Percentiles rank a stretch among this genome's conserved stretches.
These are phyloP conservation scores for Pythium coloratum DNA, from an alignment of 352 stramenopile genomes.

Conservation along the genomic window DNA sequence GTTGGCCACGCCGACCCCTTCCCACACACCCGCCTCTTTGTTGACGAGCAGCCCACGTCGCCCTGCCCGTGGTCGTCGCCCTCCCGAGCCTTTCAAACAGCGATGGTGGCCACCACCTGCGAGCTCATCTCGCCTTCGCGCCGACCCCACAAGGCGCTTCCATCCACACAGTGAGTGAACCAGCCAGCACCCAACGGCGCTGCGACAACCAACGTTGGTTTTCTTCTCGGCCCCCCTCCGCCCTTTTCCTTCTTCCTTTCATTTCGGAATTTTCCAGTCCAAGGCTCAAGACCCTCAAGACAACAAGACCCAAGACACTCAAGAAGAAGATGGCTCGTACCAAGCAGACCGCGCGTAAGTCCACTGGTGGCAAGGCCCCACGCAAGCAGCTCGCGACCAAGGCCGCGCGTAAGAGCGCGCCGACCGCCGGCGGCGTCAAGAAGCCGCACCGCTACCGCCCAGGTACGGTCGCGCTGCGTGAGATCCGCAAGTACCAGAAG, in stretches of 20 bases:
- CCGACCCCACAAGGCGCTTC: constrained; percentile 17
- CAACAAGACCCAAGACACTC: neutral
- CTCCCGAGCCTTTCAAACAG: constrained; percentile 24
- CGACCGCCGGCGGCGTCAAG: constrained; percentile 82
- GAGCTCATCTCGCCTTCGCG: constrained; percentile 23
- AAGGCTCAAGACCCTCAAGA: constrained; percentile 24
- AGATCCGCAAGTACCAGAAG: constrained; percentile 93
- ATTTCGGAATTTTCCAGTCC: constrained; percentile 34
- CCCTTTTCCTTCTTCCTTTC: constrained; percentile 6
- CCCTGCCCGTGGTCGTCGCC: constrained; percentile 8
- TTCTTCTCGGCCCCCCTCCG: neutral
- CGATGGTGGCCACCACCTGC: constrained; percentile 17
- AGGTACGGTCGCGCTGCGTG: constrained; percentile 74
- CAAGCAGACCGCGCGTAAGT: constrained; percentile 92
- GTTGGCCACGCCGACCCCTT: constrained; percentile 14
- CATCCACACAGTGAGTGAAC: constrained; percentile 19
- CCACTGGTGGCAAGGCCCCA: constrained; percentile 82
- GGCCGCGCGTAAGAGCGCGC: constrained; percentile 80
- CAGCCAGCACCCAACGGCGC: constrained; percentile 7
- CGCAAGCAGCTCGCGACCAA: constrained; percentile 87
- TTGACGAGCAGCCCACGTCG: constrained; percentile 24
- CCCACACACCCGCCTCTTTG: constrained; percentile 28
- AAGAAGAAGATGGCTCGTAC: constrained; percentile 71
- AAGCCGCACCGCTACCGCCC: constrained; percentile 44
- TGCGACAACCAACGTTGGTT: constrained; percentile 14